These are phyloP conservation scores for Eucalyptus marginata DNA, from an alignment of 345 rosid genomes.

Conservation along the genomic window DNA sequence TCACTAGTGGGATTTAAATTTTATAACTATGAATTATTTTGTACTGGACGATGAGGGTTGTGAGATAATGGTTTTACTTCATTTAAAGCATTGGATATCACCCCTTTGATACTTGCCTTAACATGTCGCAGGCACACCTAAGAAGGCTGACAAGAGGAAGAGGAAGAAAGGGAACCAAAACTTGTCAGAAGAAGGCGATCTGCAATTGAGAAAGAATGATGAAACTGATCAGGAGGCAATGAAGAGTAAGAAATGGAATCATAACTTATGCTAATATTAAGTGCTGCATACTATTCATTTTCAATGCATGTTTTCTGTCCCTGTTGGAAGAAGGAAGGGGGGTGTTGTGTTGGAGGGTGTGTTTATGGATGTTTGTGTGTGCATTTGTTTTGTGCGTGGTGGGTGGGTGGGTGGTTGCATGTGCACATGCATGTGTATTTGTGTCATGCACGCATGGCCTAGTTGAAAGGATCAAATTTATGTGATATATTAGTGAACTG, in stretches of 20 bases:
- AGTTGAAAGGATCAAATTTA: not conserved
- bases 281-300: not conserved
- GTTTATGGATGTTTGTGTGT: not conserved
- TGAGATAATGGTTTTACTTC: not conserved
- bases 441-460: not conserved
- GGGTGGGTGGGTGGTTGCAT: not conserved
- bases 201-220: not conserved
- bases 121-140: not conserved
- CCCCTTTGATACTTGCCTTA: not conserved
- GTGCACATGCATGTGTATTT: not conserved
- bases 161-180: not conserved
- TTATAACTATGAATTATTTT: not conserved
- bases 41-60: not conserved
- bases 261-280: not conserved
- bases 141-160: not conserved
- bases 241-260: not conserved
- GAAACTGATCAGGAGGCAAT: not conserved
- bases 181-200: not conserved
- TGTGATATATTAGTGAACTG: not conserved
- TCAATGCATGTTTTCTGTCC: not conserved
- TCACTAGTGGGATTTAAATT: not conserved
- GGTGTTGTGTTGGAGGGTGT: not conserved
- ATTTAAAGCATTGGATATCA: not conserved
- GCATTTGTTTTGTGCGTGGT: not conserved
- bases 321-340: too few relatives aligned